These are phyloP conservation scores for Metschnikowia anglica DNA, from an alignment of 805 yeast genomes.

Conservation along the genomic window DNA sequence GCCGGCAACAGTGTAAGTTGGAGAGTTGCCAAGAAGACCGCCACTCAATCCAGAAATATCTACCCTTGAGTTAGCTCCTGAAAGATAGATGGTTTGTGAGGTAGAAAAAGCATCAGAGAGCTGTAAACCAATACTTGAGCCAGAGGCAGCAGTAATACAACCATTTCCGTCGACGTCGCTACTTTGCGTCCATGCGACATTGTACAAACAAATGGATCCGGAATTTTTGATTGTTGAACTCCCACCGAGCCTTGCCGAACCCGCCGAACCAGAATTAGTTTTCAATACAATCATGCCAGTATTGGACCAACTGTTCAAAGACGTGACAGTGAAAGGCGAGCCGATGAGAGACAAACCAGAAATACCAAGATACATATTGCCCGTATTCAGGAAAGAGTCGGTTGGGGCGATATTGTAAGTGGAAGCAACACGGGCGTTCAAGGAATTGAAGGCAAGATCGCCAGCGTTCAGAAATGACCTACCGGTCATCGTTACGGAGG, in stretches of 20 bases:
- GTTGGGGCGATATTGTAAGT: slow-evolving; percentile 20
- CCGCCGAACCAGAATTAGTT: background rate
- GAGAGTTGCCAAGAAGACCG: background rate
- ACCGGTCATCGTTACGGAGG: slow-evolving; percentile 20
- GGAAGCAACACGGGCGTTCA: slow-evolving; percentile 20
- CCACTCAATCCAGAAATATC: background rate
- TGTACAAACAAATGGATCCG: slow-evolving; percentile 30
- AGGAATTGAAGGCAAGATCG: slow-evolving; percentile 25
- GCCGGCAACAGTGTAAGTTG: slow-evolving; percentile 5
- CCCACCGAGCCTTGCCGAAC: background rate
- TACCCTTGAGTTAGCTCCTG: background rate
- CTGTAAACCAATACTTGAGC: background rate
- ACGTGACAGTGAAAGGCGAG: slow-evolving; percentile 5
- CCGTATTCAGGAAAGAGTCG: slow-evolving; percentile 24
- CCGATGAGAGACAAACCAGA: slow-evolving; percentile 15
- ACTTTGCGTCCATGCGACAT: slow-evolving; percentile 24
- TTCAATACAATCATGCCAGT: slow-evolving; percentile 12
- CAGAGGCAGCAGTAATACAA: slow-evolving; percentile 19
- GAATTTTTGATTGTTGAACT: slow-evolving; percentile 21
- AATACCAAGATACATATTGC: slow-evolving; percentile 25
- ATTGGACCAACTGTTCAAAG: slow-evolving; percentile 8
- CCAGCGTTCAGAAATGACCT: slow-evolving; percentile 19
- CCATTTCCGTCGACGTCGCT: slow-evolving; percentile 26
- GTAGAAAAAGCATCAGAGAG: background rate
- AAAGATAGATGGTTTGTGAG: slow-evolving; percentile 4